phyloP scores from a whole-genome alignment of 2,329 filamentous ascomycete species.

The Cladosporium velox region DNA sequence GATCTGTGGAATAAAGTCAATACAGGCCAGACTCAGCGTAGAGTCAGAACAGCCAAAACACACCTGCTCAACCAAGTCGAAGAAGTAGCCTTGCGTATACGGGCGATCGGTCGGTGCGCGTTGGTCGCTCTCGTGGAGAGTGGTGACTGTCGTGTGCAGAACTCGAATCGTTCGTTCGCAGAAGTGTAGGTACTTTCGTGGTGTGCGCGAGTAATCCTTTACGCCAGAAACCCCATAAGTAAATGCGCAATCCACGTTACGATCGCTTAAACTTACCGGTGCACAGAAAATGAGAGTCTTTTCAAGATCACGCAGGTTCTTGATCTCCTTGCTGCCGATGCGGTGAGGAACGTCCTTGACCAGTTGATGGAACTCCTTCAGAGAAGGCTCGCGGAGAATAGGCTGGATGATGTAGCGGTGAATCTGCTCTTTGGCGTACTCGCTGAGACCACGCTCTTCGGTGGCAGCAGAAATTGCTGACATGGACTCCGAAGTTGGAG shows the following conservation, averaged over 20 bases:
- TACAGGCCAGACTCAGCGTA: conserved; percentile 24
- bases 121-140: conserved; percentile 83
- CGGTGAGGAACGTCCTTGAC: conserved; percentile 75
- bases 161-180: conserved; percentile 88
- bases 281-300: conserved; percentile 89
- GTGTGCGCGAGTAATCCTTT: conserved; percentile 73
- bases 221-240: conserved; percentile 62
- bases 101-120: conserved; percentile 80
- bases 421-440: conserved; percentile 73
- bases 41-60: conserved; percentile 28
- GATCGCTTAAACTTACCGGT: conserved; percentile 72
- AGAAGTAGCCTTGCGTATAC: conserved; percentile 95
- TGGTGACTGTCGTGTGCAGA: conserved; percentile 84
- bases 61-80: conserved; percentile 87
- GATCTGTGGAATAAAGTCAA: conserved; percentile 52
- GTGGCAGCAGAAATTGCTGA: conserved; percentile 35
- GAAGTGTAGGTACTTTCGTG: conserved; percentile 79
- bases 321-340: conserved; percentile 81
- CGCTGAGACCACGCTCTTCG: conserved; percentile 60
- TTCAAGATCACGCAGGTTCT: conserved; percentile 89
- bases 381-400: conserved; percentile 69
- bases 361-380: conserved; percentile 80
- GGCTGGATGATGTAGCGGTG: conserved; percentile 77
- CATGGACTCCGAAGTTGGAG: conserved; percentile 28
- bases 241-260: conserved; percentile 61